Base-by-base conservation (phyloP, 2,329 filamentous ascomycete species). In the Trichoderma arundinaceum region DNA sequence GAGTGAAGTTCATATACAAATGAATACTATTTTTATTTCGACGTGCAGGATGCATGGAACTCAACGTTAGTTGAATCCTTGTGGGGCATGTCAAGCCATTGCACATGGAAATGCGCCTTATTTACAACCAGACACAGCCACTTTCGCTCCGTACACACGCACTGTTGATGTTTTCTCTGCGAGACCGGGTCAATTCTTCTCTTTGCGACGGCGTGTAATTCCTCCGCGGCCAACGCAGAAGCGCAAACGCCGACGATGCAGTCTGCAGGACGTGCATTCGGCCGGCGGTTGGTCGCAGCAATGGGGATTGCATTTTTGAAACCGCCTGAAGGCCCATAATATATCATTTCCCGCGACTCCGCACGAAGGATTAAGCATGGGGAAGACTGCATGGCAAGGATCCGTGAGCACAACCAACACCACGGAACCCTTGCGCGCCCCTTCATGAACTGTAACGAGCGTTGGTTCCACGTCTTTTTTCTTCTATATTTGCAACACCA, bases 191-290 rank as follows among this genome's bases (percentile, higher is more conserved):
- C 22, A 28, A 28, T 28, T 28, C 22, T 2, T 35, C 8, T 28
- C 17, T 17, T 32, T 60, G 43, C 44, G 33, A 49, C 57, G 57
- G 57, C 57, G 44, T 38, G 7, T 60, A 60, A 17, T 60, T 60
- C 19, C 38, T 57, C 57, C 57, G 57, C 43, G 57, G 44, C 44
- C 51, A 38, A 19, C 7, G 17, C 8, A 44, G 15, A 19, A 54
- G 51, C 51, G 33, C 51, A 54, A 19, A 38, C 19, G 43, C 43
- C n/a, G 19, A 19, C 19, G 43, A 15, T 9, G 43, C 7, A 44
- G 43, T 17, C 43, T 17, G 2, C 43, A 9, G 13, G 17, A 35
- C 2, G 22, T 28, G 22, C 22, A 28, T 28, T 28, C 43, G 57
- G 57, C 44, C 57, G 44, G 57, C 43, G 35, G 35, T 22, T 51